phyloP scores from a whole-genome alignment of 1,284 basidiomycete genomes.

The Porodaedalea pini region DNA sequence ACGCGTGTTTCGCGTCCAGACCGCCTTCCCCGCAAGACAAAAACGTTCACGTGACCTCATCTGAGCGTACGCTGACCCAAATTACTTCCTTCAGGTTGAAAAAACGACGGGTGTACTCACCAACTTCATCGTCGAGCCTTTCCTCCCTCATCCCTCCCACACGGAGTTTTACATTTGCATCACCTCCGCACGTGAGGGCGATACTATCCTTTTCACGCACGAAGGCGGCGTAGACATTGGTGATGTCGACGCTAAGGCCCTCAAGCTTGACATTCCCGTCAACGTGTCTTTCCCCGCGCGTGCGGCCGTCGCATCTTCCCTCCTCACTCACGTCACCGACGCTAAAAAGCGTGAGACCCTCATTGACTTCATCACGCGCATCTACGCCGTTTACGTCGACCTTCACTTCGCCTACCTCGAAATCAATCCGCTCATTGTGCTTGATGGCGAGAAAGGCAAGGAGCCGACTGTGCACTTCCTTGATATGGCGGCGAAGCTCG shows the following conservation, averaged over 20 bases:
- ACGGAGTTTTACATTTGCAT: constrained; percentile 99
- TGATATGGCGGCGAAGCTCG: constrained; percentile 99
- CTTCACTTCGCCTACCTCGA: constrained; percentile 99
- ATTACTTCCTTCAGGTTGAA: constrained; percentile 65
- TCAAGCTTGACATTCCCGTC: constrained; percentile 86
- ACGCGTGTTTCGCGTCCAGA: constrained; percentile 11
- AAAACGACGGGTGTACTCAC: constrained; percentile 90
- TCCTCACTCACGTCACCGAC: constrained; percentile 75
- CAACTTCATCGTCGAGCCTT: constrained; percentile 98
- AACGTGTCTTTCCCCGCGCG: constrained; percentile 77
- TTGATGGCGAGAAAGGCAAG: constrained; percentile 75
- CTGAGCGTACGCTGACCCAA: background rate
- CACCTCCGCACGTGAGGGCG: constrained; percentile 92
- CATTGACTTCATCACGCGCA: constrained; percentile 90
- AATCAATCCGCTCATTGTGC: constrained; percentile 97
- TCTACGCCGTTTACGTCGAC: constrained; percentile 97
- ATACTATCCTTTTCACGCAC: constrained; percentile 97
- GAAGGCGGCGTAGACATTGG: constrained; percentile 99
- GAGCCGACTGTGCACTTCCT: constrained; percentile 90
- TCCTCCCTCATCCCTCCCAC: constrained; percentile 91
- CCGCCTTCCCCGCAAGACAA: constrained; percentile 1
- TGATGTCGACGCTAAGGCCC: constrained; percentile 97
- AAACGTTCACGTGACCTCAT: constrained; percentile 9
- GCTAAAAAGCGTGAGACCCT: constrained; percentile 82
- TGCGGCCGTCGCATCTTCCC: constrained; percentile 66